phyloP scores from a whole-genome alignment of 2,329 filamentous ascomycete species.

The Pseudocercospora macadamiae region DNA sequence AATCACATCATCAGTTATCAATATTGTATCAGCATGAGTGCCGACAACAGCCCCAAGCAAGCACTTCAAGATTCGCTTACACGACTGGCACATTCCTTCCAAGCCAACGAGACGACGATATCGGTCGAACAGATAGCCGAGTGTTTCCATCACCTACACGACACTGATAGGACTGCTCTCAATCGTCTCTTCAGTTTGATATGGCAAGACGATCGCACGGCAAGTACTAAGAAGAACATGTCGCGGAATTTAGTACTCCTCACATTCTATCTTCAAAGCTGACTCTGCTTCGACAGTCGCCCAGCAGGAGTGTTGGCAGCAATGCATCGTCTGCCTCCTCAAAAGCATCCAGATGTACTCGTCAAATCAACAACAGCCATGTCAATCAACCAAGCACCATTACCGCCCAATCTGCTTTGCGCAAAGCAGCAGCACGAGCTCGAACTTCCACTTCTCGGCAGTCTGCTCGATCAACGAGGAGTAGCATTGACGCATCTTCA shows the following conservation, averaged over 20 bases:
- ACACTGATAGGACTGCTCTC: not conserved
- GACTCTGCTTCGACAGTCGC: not conserved
- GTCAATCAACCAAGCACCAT: too few relatives aligned
- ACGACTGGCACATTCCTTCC: conserved; percentile 9
- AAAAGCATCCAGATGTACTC: too few relatives aligned
- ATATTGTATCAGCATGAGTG: conserved; percentile 7
- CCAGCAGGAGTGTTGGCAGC: not conserved
- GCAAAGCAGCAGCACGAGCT: too few relatives aligned
- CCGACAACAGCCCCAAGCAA: conserved; percentile 4
- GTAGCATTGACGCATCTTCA: too few relatives aligned
- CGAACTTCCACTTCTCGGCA: too few relatives aligned
- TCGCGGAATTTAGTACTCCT: not conserved
- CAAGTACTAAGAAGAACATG: not conserved
- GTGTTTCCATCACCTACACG: conserved; percentile 4
- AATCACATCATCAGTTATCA: not conserved
- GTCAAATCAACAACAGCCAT: too few relatives aligned
- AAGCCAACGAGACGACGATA: conserved; percentile 4
- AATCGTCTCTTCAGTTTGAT: conserved; percentile 5
- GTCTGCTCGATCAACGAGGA: too few relatives aligned
- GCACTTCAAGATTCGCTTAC: conserved; percentile 8
- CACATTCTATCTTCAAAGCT: not conserved
- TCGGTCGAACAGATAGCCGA: conserved; percentile 6
- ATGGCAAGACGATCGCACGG: not conserved
- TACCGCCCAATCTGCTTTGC: too few relatives aligned
- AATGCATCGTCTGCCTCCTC: not conserved